phyloP scores from a whole-genome alignment of 345 rosid species.

The Melaleuca quinquenervia region DNA sequence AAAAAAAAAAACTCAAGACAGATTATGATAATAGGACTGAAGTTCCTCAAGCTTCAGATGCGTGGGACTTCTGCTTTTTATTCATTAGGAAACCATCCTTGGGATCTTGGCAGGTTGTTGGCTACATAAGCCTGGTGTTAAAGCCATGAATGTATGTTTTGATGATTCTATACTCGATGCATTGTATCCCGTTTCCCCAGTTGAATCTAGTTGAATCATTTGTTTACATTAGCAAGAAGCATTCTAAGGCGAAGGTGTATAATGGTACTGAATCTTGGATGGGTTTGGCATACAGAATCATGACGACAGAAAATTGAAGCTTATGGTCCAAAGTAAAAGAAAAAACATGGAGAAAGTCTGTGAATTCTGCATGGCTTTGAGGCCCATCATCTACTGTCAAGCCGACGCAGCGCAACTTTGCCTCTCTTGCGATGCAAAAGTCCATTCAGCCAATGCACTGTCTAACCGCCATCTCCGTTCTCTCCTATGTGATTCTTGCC shows the following conservation, averaged over 20 bases:
- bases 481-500: conserved; percentile 57
- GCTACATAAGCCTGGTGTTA: background rate
- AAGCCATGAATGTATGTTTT: background rate
- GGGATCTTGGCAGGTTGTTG: background rate
- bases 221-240: background rate
- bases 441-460: conserved; percentile 86
- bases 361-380: conserved; percentile 59
- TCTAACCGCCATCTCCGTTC: conserved; percentile 67
- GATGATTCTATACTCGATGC: background rate
- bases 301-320: background rate
- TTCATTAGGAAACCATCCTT: background rate
- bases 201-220: background rate
- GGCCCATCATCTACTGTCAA: conserved; percentile 68
- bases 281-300: background rate
- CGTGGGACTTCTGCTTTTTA: background rate
- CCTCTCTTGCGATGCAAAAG: conserved; percentile 72
- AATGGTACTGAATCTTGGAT: background rate
- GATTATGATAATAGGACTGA: background rate
- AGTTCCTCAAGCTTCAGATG: background rate
- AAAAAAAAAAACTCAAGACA: background rate
- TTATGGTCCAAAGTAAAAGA: background rate
- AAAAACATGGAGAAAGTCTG: conserved; percentile 9
- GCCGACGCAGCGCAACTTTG: conserved; percentile 86
- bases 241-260: background rate
- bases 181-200: background rate